These are phyloP conservation scores for Capronia coronata DNA, from an alignment of 2,329 filamentous ascomycete species.

Conservation along the genomic window DNA sequence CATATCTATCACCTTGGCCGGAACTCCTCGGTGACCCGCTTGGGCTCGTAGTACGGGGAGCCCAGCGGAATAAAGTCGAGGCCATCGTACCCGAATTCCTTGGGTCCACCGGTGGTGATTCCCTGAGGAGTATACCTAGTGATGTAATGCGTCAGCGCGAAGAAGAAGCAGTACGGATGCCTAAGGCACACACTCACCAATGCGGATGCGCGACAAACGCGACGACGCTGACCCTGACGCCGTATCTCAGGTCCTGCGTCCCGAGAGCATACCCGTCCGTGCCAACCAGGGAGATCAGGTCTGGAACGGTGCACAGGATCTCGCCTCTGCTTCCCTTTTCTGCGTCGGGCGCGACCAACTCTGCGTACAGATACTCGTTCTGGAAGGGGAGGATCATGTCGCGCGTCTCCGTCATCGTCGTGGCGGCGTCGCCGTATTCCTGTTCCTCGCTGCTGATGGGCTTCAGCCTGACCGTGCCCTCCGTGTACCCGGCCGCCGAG, in stretches of 20 bases:
- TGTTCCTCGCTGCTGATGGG: neutral
- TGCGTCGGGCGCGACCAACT: constrained; percentile 16
- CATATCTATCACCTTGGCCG: too few relatives aligned
- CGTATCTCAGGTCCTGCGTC: constrained; percentile 40
- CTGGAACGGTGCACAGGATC: constrained; percentile 33
- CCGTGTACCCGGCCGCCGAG: constrained; percentile 53
- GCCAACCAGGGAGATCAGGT: constrained; percentile 26
- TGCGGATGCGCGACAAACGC: constrained; percentile 46
- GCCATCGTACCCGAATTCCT: constrained; percentile 34
- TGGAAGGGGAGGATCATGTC: constrained; percentile 30
- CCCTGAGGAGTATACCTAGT: constrained; percentile 34
- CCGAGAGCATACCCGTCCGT: constrained; percentile 24
- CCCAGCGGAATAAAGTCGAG: constrained; percentile 28
- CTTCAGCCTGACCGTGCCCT: constrained; percentile 43
- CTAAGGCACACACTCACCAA: too few relatives aligned
- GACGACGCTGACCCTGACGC: constrained; percentile 47
- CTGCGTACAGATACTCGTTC: constrained; percentile 32
- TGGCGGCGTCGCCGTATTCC: too few relatives aligned
- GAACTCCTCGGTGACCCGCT: constrained; percentile 32
- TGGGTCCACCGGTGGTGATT: constrained; percentile 38
- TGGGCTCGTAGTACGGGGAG: constrained; percentile 26
- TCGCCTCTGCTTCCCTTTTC: too few relatives aligned
- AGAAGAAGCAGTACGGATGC: too few relatives aligned
- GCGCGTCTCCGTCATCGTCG: constrained; percentile 26
- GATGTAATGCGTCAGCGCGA: too few relatives aligned